phyloP scores from a whole-genome alignment of 371 early-diverging fungal species.

The Mucor piriformis region DNA sequence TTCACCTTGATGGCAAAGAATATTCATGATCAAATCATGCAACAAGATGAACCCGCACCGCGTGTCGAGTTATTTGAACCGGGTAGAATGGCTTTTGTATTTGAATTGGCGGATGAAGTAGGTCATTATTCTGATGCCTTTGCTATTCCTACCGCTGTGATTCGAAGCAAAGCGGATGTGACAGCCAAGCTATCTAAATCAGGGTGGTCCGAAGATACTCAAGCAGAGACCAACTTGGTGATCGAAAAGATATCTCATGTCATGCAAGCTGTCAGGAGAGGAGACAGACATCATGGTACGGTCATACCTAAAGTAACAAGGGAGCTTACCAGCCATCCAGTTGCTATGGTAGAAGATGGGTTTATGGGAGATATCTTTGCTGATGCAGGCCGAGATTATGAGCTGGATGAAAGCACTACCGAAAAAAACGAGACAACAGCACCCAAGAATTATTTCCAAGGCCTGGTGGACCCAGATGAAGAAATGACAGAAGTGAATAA shows the following conservation, averaged over 20 bases:
- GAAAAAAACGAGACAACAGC: neutral
- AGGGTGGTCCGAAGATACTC: conserved; percentile 38
- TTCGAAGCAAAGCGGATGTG: conserved; percentile 74
- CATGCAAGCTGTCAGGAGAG: conserved; percentile 54
- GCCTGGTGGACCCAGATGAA: conserved; percentile 21
- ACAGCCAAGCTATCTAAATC: conserved; percentile 22
- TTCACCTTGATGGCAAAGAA: conserved; percentile 40
- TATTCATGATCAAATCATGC: conserved; percentile 40
- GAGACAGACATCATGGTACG: conserved; percentile 32
- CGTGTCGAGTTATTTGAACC: conserved; percentile 76
- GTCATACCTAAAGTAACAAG: conserved; percentile 36
- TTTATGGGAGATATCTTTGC: conserved; percentile 81
- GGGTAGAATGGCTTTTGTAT: conserved; percentile 81
- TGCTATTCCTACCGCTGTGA: conserved; percentile 74
- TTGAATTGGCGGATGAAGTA: conserved; percentile 64
- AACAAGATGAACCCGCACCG: conserved; percentile 21
- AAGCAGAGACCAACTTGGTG: conserved; percentile 65
- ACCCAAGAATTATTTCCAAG: conserved; percentile 31
- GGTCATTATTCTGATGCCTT: conserved; percentile 60
- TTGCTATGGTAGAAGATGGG: conserved; percentile 23
- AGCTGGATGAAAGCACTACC: conserved; percentile 44
- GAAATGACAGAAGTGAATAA: conserved; percentile 23
- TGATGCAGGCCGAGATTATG: conserved; percentile 83
- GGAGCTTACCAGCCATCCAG: conserved; percentile 17
- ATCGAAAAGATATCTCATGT: conserved; percentile 76